Evolutionary conservation across 2,329 filamentous ascomycete genomes (phyloP).

Genomic region (Beauveria asiatica): DNA sequence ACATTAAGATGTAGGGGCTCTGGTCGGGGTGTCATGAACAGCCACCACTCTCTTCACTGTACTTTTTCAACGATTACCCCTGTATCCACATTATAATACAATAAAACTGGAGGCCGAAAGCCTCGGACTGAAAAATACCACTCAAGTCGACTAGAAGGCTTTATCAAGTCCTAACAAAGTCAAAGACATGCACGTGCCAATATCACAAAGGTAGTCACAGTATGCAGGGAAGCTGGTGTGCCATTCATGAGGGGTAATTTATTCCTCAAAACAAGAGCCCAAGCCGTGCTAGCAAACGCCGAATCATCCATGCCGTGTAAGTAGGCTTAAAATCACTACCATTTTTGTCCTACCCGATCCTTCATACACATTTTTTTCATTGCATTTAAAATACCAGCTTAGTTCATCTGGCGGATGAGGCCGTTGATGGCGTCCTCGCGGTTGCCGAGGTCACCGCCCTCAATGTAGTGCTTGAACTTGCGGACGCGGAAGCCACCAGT

Average conservation of each 20-base stretch:
- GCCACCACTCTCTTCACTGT: conserved; percentile 10
- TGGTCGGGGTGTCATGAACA: background rate
- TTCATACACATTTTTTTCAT: conserved; percentile 26
- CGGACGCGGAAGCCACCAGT: conserved; percentile 90
- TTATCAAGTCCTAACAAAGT: background rate
- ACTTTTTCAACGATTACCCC: background rate
- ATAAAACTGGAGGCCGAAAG: background rate
- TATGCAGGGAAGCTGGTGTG: conserved; percentile 26
- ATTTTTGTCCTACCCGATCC: conserved; percentile 8
- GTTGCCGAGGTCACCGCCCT: conserved; percentile 98
- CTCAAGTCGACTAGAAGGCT: background rate
- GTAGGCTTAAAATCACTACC: conserved; percentile 9
- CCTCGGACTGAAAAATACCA: background rate
- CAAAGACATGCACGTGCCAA: conserved; percentile 1
- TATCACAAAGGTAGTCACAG: conserved; percentile 16
- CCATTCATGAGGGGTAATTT: conserved; percentile 32
- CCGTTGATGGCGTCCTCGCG: conserved; percentile 96
- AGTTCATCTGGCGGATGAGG: conserved; percentile 98
- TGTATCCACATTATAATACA: conserved; percentile 1
- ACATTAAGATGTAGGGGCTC: conserved; percentile 60
- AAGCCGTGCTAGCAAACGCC: conserved; percentile 33
- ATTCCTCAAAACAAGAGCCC: conserved; percentile 26
- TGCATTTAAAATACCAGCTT: conserved; percentile 28
- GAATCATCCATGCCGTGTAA: conserved; percentile 18
- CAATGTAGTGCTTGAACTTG: conserved; percentile 99